Conservation (phyloP, 2,329 filamentous ascomycete species). For the Scedosporium boydii region DNA sequence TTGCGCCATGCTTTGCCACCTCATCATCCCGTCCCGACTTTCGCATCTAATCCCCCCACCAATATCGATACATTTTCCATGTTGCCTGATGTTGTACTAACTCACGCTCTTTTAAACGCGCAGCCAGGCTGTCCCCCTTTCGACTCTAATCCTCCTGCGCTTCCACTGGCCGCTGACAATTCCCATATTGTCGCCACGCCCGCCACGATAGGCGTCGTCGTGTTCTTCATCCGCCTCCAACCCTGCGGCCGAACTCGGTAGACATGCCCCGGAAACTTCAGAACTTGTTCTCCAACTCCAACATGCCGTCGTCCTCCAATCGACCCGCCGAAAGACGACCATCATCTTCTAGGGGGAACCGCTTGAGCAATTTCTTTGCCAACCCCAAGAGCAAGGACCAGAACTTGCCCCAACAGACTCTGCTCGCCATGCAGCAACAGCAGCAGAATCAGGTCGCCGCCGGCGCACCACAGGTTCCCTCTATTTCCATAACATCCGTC, state of each 20-base stretch:
- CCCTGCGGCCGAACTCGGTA: conserved; percentile 10
- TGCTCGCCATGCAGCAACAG: conserved; percentile 58
- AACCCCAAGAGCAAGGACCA: conserved; percentile 66
- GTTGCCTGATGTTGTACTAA: neutral
- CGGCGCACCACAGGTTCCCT: conserved; percentile 1
- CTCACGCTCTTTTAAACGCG: neutral
- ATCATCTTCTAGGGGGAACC: conserved; percentile 61
- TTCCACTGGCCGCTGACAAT: neutral
- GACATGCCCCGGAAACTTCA: conserved; percentile 51
- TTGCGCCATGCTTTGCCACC: neutral
- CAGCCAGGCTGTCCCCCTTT: neutral
- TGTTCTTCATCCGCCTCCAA: neutral
- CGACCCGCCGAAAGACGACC: conserved; percentile 45
- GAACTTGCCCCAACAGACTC: conserved; percentile 54
- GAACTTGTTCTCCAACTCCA: conserved; percentile 45
- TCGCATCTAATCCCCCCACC: neutral
- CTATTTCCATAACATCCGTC: conserved; percentile 1
- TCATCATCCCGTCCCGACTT: neutral
- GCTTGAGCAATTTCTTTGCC: conserved; percentile 75
- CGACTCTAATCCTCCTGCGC: neutral
- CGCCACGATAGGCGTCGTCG: neutral
- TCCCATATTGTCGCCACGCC: neutral
- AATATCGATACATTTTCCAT: neutral
- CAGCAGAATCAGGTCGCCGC: conserved; percentile 14
- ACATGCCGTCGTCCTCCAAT: conserved; percentile 36